Evolutionary conservation across 176 grass and related monocot species (phyloP).

Genomic region (Eleusine coracana): DNA sequence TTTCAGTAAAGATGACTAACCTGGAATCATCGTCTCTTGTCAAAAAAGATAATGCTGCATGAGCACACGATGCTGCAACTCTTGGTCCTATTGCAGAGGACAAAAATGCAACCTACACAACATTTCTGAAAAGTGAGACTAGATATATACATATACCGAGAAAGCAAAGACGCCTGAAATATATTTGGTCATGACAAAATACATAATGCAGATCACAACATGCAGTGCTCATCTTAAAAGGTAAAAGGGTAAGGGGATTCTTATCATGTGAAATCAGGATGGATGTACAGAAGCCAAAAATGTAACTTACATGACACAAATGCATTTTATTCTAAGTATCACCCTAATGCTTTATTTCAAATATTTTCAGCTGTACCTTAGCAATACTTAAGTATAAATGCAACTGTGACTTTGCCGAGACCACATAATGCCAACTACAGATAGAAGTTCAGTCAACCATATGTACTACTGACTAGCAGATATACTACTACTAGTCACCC

Average conservation of each 20-base stretch:
- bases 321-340: neutral
- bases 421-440: neutral
- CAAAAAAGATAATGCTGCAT: conserved; percentile 73
- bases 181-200: conserved; percentile 17
- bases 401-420: conserved; percentile 22
- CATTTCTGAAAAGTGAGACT: conserved; percentile 27
- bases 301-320: neutral
- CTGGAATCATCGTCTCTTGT: conserved; percentile 80
- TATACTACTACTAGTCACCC: conserved; percentile 11
- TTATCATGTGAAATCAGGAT: neutral
- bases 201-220: neutral
- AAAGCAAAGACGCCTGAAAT: neutral
- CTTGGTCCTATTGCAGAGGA: conserved; percentile 49
- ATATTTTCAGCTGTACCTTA: neutral
- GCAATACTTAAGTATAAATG: conserved; percentile 14
- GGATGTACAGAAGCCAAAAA: neutral
- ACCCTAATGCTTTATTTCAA: conserved; percentile 1
- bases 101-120: conserved; percentile 84
- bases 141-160: conserved; percentile 23
- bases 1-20: conserved; percentile 49
- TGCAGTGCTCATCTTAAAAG: neutral
- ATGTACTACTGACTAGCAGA: neutral
- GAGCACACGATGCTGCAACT: conserved; percentile 55
- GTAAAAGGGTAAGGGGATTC: too few species aligned
- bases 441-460: neutral